These are phyloP conservation scores for Thozetella sp. DNA, from an alignment of 495 filamentous ascomycete genomes.

Conservation along the genomic window DNA sequence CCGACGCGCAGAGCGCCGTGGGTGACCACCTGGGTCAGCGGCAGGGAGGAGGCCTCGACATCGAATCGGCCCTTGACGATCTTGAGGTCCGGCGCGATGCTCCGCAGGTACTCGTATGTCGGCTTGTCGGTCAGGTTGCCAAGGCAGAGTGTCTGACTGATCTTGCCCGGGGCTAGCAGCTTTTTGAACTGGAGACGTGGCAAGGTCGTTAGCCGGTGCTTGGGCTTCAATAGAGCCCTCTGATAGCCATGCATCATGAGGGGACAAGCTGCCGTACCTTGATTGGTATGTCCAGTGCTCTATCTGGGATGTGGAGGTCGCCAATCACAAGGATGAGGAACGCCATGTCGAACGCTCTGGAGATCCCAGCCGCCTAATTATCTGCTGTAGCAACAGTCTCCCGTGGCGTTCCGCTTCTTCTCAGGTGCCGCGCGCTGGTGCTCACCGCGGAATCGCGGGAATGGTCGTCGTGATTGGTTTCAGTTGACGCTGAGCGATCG, in stretches of 20 bases:
- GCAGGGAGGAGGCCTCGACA: slow-evolving; percentile 86
- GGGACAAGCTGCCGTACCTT: slow-evolving; percentile 60
- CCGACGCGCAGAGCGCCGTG: slow-evolving; percentile 94
- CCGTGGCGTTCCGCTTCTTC: no score
- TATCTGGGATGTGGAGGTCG: slow-evolving; percentile 96
- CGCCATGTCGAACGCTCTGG: slow-evolving; percentile 32
- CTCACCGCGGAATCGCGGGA: not conserved
- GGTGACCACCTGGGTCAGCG: slow-evolving; percentile 89
- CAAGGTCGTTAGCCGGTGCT: no score
- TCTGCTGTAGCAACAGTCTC: no score
- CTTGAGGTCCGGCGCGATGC: slow-evolving; percentile 90
- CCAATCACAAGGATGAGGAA: slow-evolving; percentile 82
- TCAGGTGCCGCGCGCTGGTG: no score
- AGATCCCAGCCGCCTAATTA: no score
- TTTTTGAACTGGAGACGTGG: slow-evolving; percentile 79
- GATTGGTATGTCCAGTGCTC: slow-evolving; percentile 84
- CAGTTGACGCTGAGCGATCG: not conserved
- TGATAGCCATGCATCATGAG: not conserved
- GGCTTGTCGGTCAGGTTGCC: slow-evolving; percentile 95
- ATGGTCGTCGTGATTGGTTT: not conserved
- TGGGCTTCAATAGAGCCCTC: no score
- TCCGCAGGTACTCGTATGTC: slow-evolving; percentile 93
- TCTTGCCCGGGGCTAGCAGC: slow-evolving; percentile 96
- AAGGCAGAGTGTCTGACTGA: slow-evolving; percentile 94
- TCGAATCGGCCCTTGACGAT: slow-evolving; percentile 95